Base-by-base conservation (phyloP, 1,139 yeast genomes). In the Scheffersomyces cryptocercus region DNA sequence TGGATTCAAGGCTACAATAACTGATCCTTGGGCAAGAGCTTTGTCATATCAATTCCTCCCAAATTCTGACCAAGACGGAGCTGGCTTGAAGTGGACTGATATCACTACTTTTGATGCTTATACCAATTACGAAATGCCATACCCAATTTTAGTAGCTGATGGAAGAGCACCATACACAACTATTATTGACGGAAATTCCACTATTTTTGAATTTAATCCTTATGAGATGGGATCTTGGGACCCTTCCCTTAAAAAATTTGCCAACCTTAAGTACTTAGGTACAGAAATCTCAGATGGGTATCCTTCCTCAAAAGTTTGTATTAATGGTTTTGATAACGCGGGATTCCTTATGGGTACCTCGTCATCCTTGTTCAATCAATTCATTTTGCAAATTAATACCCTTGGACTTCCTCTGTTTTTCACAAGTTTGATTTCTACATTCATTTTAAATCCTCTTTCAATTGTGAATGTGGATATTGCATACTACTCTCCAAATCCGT, bases 401-500 rank as follows among this genome's bases (percentile, higher is more conserved):
- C 46, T 52, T 5, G 38, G 43, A n/a, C 36, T 56, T 20, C 43
- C 55, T 9, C 37, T 43, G 16, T 39, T 52, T 3, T 28, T 55
- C 30, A 46, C 43, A 33, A 36, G 39, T 29, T 28, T 50, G 3
- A 11, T 34, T n/a, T 31, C 30, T 37, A 47, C 39, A 30, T 43
- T 26, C 12, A 29, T 50, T 16, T 68, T 83, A 48, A 47, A 53
- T 1, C 70, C 69, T 37, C 55, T 82, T 42, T 71, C 77, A 24
- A 62, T 64, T 28, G 30, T 36, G 20, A 35, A 37, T 26, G 48
- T 39, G n/a, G 59, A 55, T 34, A 44, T 58, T 26, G 60, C 64
- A 3, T 37, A 47, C 39, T 55, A 49, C 40, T 28, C 41, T 11
- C 61, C 61, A 8, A 59, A 58, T 39, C 64, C 64, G 9, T 59